These are phyloP conservation scores for Boletus putidus DNA, from an alignment of 1,284 basidiomycete genomes.

Conservation along the genomic window DNA sequence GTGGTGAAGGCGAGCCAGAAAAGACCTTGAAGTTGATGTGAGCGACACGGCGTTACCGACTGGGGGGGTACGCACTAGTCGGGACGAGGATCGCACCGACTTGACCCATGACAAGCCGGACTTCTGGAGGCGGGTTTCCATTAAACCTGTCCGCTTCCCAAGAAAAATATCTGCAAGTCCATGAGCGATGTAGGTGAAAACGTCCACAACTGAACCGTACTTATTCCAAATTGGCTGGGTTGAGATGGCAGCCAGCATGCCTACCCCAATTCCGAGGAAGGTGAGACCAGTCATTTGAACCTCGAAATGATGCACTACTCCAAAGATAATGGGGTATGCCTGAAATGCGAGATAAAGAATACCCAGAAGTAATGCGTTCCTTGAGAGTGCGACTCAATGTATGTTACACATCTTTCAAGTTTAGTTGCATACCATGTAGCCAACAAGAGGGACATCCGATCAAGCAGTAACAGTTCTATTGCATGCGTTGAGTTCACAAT, in stretches of 20 bases:
- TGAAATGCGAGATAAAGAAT: conserved; percentile 66
- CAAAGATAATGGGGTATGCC: conserved; percentile 60
- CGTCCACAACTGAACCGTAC: too few relatives aligned
- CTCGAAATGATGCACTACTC: conserved; percentile 52
- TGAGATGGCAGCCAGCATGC: conserved; percentile 50
- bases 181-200: not conserved
- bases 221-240: conserved; percentile 57
- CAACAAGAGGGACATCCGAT: conserved; percentile 76
- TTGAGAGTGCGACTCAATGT: conserved; percentile 14
- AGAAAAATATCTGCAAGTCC: conserved; percentile 34
- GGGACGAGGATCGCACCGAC: conserved; percentile 69
- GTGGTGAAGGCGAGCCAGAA: conserved; percentile 77
- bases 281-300: conserved; percentile 53
- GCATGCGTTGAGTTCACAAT: not conserved
- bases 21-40: conserved; percentile 53
- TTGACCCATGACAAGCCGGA: conserved; percentile 65
- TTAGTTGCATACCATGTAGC: conserved; percentile 49
- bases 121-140: conserved; percentile 67
- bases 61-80: conserved; percentile 45
- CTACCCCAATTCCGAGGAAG: conserved; percentile 64
- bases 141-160: conserved; percentile 37
- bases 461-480: conserved; percentile 64
- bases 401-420: not conserved
- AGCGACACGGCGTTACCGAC: too few relatives aligned
- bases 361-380: conserved; percentile 59